Conservation (phyloP, 1,284 basidiomycete species). For the Tilletiaria anomala region DNA sequence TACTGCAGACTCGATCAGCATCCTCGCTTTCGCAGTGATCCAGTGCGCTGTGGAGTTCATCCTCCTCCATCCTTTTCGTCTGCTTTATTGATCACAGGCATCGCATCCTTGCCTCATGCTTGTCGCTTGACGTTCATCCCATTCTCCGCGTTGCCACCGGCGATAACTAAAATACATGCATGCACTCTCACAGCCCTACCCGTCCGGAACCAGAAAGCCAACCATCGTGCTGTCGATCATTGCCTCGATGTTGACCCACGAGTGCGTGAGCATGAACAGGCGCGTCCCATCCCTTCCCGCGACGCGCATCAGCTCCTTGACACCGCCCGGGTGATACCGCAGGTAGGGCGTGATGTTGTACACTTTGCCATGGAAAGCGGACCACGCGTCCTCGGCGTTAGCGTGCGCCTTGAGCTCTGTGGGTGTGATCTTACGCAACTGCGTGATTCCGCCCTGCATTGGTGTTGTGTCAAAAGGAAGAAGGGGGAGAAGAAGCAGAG, state of each 20-base stretch:
- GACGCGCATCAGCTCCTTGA: slow-evolving; percentile 82
- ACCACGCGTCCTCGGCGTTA: slow-evolving; percentile 78
- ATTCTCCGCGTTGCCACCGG: no score
- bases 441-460: slow-evolving; percentile 29
- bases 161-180: neutral
- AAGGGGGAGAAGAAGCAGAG: slow-evolving; percentile 3
- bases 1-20: no score
- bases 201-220: slow-evolving; percentile 58
- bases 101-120: no score
- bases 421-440: slow-evolving; percentile 59
- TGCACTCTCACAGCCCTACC: neutral
- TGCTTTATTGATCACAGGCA: no score
- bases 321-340: slow-evolving; percentile 84
- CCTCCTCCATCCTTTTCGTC: no score
- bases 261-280: slow-evolving; percentile 60
- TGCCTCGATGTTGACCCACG: slow-evolving; percentile 85
- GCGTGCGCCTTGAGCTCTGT: slow-evolving; percentile 72
- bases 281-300: slow-evolving; percentile 88
- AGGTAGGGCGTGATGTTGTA: slow-evolving; percentile 93
- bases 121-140: no score
- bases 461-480: no score
- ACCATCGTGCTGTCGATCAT: slow-evolving; percentile 85
- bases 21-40: no score
- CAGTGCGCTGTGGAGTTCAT: no score
- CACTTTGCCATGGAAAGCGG: slow-evolving; percentile 78